A percentile compares a stretch with the other conserved stretches of the same genome.
Evolutionary conservation across 495 filamentous ascomycete genomes (phyloP).

Genomic region (Chaetomium cochliodes): DNA sequence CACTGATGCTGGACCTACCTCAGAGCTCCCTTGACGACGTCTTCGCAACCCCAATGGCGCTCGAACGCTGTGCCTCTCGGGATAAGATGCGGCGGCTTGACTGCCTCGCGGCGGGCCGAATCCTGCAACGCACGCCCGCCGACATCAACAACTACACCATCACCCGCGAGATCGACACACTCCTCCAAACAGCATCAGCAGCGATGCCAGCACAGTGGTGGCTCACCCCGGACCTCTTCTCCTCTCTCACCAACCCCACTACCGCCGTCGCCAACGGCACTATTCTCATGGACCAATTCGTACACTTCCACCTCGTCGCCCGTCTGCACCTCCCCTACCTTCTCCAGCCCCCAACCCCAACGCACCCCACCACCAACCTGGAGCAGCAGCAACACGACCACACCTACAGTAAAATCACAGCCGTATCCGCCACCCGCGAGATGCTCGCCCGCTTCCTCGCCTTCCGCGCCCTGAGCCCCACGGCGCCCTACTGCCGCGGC

Average conservation of each 20-base stretch:
- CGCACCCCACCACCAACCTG: no score
- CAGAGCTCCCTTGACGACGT: constrained; percentile 25
- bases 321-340: constrained; percentile 43
- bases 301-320: constrained; percentile 37
- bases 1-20: constrained; percentile 39
- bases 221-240: constrained; percentile 23
- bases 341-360: constrained; percentile 9
- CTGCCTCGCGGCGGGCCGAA: constrained; percentile 26
- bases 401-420: constrained; percentile 39
- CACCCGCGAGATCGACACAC: constrained; percentile 33
- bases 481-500: constrained; percentile 36
- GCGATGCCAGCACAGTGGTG: constrained; percentile 41
- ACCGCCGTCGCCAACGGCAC: constrained; percentile 25
- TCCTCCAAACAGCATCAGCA: constrained; percentile 35
- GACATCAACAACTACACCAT: constrained; percentile 21
- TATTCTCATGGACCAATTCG: constrained; percentile 37
- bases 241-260: constrained; percentile 3
- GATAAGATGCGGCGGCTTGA: constrained; percentile 38
- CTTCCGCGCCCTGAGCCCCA: constrained; percentile 31
- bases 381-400: background rate
- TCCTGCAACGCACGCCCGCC: constrained; percentile 33
- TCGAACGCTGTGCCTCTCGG: constrained; percentile 21
- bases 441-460: constrained; percentile 40
- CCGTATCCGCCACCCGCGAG: constrained; percentile 41
- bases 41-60: constrained; percentile 25